Base-by-base conservation (phyloP, 768 basidiomycete species). In the Tylopilus rubrobrunneus region DNA sequence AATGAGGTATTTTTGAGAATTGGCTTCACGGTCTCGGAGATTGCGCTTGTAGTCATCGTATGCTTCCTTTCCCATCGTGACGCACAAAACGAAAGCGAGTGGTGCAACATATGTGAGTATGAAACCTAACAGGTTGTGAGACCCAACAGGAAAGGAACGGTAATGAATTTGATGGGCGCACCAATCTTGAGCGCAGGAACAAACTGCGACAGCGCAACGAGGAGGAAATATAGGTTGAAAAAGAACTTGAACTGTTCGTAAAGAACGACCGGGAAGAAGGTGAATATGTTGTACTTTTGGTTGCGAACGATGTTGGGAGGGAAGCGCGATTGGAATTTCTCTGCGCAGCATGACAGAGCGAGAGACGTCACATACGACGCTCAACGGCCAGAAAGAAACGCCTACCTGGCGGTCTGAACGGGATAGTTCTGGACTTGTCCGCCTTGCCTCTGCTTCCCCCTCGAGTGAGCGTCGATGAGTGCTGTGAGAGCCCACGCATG, bases 241-340 rank as follows among this genome's bases (percentile, higher is more conserved):
- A 99, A 99, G 78, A 96, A 98, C 72, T 98, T 98, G 86, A 98
- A 99, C 69, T 98, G 97, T 70, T 98, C 96, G 71, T 98, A 98
- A 69, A 98, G 84, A 43, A 98, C 96, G 59, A 98, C 82, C 3
- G 97, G 97, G 10, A 99, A 81, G 77, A 98, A 98, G n/a, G 91
- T 93, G 74, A 92, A 82, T 51, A 89, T 78, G 67, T 95, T 96
- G 79, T 98, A 98, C 76, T 99, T 99, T 72, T 98, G 96, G 64
- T 99, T 99, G 62, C 91, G 86, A 52, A 97, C 91, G 45, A 87
- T 86, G 72, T 99, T 99, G 29, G 94, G 81, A 17, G 97, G 86
- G 58, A 82, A 92, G 59, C 76, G 77, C 31, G 77, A 78, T 61
- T 85, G 87, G 12, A 86, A 62, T 70, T 89, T 92, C 17, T 88